Evolutionary conservation across 2,329 filamentous ascomycete genomes (phyloP).

Genomic region (Beauveria australis): DNA sequence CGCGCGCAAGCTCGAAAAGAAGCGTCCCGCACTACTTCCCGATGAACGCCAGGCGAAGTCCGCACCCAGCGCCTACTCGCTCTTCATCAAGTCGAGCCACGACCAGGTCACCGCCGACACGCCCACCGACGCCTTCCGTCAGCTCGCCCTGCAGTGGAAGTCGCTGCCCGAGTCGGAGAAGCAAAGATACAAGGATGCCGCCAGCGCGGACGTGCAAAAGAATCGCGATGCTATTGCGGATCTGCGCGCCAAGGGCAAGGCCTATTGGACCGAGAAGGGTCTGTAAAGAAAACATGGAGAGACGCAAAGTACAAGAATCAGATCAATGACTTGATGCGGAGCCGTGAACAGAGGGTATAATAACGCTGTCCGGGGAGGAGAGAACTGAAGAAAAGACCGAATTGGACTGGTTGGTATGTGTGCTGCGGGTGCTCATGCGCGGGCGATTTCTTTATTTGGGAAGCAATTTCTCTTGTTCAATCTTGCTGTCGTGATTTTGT

Average conservation of each 20-base stretch:
- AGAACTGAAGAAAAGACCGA: not conserved
- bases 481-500: not conserved
- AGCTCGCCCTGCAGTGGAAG: constrained; percentile 34
- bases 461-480: not conserved
- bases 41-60: constrained; percentile 42
- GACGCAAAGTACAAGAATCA: not conserved
- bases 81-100: constrained; percentile 33
- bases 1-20: constrained; percentile 24
- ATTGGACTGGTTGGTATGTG: not conserved
- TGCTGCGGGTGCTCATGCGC: not conserved
- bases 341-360: not conserved
- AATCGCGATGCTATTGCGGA: constrained; percentile 23
- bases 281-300: not conserved
- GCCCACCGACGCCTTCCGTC: constrained; percentile 17
- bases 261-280: constrained; percentile 15
- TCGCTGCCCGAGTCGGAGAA: constrained; percentile 32
- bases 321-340: not conserved
- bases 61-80: constrained; percentile 23
- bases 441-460: not conserved
- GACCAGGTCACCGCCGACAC: constrained; percentile 18
- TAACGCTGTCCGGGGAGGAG: not conserved
- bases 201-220: constrained; percentile 13
- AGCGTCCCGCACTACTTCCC: constrained; percentile 22
- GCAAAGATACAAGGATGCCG: constrained; percentile 29
- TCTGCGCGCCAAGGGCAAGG: constrained; percentile 10